Evolutionary conservation across 176 grass and related monocot genomes (phyloP), one percentile per base, ranked within the genome.

Genomic region (Carex pumila): DNA sequence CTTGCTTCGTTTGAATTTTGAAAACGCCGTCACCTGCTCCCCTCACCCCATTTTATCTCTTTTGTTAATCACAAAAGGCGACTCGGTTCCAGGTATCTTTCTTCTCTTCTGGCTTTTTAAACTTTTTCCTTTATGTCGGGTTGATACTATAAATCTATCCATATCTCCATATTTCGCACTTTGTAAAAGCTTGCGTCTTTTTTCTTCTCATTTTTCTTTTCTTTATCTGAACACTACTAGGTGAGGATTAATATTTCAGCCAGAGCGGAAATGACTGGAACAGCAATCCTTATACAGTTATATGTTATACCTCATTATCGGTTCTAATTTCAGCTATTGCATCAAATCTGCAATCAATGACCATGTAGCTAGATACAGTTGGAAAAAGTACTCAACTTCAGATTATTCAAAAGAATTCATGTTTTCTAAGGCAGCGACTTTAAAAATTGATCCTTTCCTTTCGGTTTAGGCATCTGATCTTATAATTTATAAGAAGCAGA

Each of bases 1-100:
- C 21, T 71, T 77, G 50, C 52, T 77, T 55, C 61, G 63, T 83
- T 83, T 83, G 80, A 83, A 83, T 67, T 68, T 83, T 83, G 79
- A 82, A 77, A 68, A 13, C 11, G n/a, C 43, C 56, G 19, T 49
- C 57, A 65, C 80, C 43, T 65, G 61, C 80, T 82, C 60, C 43
- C 60, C 43, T n/a, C 50, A 39, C 57, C 22, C 12, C 41, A n/a
- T 82, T 63, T 82, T 25, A 49, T 82, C 80, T 68, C 62, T 77
- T 77, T 77, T 18, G 25, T 77, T 77, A 77, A 83, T 49, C n/a
- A 47, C 14, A 82, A 81, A 64, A 82, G 63, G 43, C 63, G 12
- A 65, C 41, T 52, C 14, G 9, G 19, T 22, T 82, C 63, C 59
- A 68, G 80, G 80, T 82, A 82, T 25, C 25, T 64, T 77, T 68